Percentiles rank a stretch among this genome's conserved stretches.
Conservation (phyloP, 257 asterid species). For the Salvia hispanica region DNA sequence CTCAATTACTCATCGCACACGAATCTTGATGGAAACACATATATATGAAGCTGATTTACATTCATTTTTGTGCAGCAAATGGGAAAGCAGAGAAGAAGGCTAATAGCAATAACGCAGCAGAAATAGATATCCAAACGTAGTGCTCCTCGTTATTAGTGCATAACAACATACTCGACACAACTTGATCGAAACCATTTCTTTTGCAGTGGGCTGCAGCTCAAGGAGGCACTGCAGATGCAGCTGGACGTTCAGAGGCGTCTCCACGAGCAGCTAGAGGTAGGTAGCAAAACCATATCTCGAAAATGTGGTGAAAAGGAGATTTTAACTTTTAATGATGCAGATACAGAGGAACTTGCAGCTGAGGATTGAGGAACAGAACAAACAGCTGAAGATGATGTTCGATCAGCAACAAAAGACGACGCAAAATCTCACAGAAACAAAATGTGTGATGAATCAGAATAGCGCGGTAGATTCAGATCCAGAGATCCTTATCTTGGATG, state of each 20-base stretch:
- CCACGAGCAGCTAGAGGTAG: conserved; percentile 90
- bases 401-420: conserved; percentile 63
- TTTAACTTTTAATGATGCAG: conserved; percentile 31
- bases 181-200: background rate
- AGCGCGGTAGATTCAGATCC: conserved; percentile 37
- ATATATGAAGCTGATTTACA: conserved; percentile 8
- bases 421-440: conserved; percentile 35
- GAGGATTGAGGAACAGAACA: conserved; percentile 76
- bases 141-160: background rate
- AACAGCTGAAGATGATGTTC: conserved; percentile 58
- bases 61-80: conserved; percentile 30
- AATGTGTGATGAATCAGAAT: conserved; percentile 30
- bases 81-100: conserved; percentile 59
- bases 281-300: background rate
- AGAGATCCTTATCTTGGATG: conserved; percentile 35
- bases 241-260: conserved; percentile 72
- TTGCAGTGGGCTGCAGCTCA: conserved; percentile 52
- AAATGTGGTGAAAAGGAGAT: background rate
- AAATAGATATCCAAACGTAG: conserved; percentile 57
- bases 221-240: conserved; percentile 36
- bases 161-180: background rate
- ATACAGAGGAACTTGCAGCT: conserved; percentile 62
- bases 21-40: background rate
- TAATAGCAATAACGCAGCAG: conserved; percentile 34
- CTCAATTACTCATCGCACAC: background rate